Percentiles rank a stretch among this genome's conserved stretches.
Conservation (phyloP, 192 early-diverging fungal genomes). For the Dimargaris cristalligena region DNA sequence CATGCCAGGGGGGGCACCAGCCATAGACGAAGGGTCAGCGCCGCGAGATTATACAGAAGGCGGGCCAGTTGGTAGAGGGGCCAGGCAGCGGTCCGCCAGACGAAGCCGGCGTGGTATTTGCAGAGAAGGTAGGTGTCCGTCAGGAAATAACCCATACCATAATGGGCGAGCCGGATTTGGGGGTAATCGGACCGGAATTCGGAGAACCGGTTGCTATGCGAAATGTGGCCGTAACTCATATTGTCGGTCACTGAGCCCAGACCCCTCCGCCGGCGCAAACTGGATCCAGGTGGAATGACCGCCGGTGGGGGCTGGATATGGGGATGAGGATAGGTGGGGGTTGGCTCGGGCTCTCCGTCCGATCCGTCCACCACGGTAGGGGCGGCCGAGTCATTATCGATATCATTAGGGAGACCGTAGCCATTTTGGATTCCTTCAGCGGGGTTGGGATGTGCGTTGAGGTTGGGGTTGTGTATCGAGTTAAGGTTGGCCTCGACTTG, state of each 20-base stretch:
- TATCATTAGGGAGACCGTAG: background rate
- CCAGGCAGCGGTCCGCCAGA: background rate
- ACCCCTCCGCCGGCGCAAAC: too few relatives aligned
- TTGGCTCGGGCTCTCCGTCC: background rate
- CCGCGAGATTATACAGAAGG: background rate
- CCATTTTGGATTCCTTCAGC: too few relatives aligned
- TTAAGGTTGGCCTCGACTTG: background rate
- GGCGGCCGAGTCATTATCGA: constrained; percentile 1
- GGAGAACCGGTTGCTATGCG: background rate
- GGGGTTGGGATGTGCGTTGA: too few relatives aligned
- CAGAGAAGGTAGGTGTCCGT: background rate
- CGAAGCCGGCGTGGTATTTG: background rate
- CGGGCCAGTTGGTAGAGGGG: background rate
- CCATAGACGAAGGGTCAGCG: background rate
- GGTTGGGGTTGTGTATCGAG: background rate
- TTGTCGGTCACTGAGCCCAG: too few relatives aligned
- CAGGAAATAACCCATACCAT: background rate
- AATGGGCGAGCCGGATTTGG: background rate
- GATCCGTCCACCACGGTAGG: constrained; percentile 2
- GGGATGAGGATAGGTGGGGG: background rate
- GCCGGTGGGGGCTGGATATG: background rate
- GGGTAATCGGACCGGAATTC: background rate
- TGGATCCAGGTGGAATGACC: background rate
- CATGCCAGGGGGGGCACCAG: background rate
- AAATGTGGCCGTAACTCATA: background rate